phyloP scores from a whole-genome alignment of 2,329 filamentous ascomycete genomes.

The Chaetomiaceae sp. region DNA sequence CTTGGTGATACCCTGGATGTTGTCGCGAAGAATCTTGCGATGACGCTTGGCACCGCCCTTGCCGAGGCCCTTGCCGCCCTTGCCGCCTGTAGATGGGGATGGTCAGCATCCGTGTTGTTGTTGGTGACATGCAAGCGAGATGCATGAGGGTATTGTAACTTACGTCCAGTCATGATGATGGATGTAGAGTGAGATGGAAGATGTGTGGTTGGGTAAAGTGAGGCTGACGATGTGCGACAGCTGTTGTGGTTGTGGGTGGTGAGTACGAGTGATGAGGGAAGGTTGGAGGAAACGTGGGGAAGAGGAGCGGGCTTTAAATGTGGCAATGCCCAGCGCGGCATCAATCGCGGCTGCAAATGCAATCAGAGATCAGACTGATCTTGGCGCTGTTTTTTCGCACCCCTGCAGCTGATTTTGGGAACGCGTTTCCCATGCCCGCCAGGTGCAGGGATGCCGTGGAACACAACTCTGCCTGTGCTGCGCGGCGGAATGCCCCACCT shows the following conservation, averaged over 20 bases:
- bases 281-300: slow-evolving; percentile 26
- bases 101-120: slow-evolving; percentile 34
- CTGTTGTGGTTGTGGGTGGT: slow-evolving; percentile 11
- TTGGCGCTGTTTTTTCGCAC: slow-evolving; percentile 12
- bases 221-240: slow-evolving; percentile 22
- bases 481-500: slow-evolving; percentile 12
- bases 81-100: slow-evolving; percentile 62
- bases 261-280: slow-evolving; percentile 9
- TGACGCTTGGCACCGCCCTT: slow-evolving; percentile 99
- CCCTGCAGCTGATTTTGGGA: slow-evolving; percentile 24
- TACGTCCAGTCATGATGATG: slow-evolving; percentile 67
- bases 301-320: slow-evolving; percentile 26
- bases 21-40: slow-evolving; percentile 98
- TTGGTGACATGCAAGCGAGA: slow-evolving; percentile 3
- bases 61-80: slow-evolving; percentile 96
- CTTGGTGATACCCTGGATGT: slow-evolving; percentile 99
- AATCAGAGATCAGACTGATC: slow-evolving; percentile 14
- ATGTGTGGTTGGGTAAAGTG: slow-evolving; percentile 27
- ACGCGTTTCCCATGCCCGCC: slow-evolving; percentile 8
- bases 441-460: slow-evolving; percentile 10
- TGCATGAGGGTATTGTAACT: slow-evolving; percentile 17
- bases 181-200: slow-evolving; percentile 17
- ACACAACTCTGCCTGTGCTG: not conserved
- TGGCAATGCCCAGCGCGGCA: slow-evolving; percentile 2
- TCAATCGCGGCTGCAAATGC: not conserved